Evolutionary conservation across 2,329 filamentous ascomycete species (phyloP).

Genomic region (Verticillium isaacii): DNA sequence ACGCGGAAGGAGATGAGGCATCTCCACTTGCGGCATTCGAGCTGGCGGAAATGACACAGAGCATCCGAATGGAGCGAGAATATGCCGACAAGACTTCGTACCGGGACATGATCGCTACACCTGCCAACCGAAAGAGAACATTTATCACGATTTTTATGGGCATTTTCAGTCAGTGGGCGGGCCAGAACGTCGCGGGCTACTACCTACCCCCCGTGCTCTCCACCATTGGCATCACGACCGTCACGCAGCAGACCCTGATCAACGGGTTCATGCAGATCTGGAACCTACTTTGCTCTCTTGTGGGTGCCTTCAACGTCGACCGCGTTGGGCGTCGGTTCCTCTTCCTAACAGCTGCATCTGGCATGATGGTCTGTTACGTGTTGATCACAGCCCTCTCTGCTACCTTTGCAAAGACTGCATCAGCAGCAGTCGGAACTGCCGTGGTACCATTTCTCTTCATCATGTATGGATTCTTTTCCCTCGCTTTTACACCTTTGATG

Average conservation of each 20-base stretch:
- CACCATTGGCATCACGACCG: slow-evolving; percentile 24
- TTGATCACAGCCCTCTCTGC: slow-evolving; percentile 11
- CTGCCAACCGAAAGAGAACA: slow-evolving; percentile 12
- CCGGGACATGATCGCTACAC: slow-evolving; percentile 7
- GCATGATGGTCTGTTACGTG: slow-evolving; percentile 12
- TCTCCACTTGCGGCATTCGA: slow-evolving; percentile 41
- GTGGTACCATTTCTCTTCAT: slow-evolving; percentile 32
- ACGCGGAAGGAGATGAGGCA: slow-evolving; percentile 38
- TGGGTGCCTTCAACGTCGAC: slow-evolving; percentile 23
- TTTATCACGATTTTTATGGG: slow-evolving; percentile 11
- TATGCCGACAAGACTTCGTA: slow-evolving; percentile 4
- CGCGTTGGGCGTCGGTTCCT: slow-evolving; percentile 11
- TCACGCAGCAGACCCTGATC: slow-evolving; percentile 26
- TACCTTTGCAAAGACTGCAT: slow-evolving; percentile 10
- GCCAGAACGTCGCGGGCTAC: slow-evolving; percentile 27
- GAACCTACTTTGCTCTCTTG: slow-evolving; percentile 4
- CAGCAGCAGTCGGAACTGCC: slow-evolving; percentile 12
- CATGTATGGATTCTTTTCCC: slow-evolving; percentile 29
- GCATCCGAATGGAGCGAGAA: slow-evolving; percentile 33
- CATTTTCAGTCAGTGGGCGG: slow-evolving; percentile 12
- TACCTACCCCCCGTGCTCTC: slow-evolving; percentile 26
- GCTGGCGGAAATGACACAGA: slow-evolving; percentile 43
- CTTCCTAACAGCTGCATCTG: slow-evolving; percentile 14
- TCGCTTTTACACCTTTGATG: slow-evolving; percentile 28
- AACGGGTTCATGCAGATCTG: slow-evolving; percentile 21